These are phyloP conservation scores for Vickermania ingenoplastis DNA, from an alignment of 208 protist genomes.

Conservation along the genomic window DNA sequence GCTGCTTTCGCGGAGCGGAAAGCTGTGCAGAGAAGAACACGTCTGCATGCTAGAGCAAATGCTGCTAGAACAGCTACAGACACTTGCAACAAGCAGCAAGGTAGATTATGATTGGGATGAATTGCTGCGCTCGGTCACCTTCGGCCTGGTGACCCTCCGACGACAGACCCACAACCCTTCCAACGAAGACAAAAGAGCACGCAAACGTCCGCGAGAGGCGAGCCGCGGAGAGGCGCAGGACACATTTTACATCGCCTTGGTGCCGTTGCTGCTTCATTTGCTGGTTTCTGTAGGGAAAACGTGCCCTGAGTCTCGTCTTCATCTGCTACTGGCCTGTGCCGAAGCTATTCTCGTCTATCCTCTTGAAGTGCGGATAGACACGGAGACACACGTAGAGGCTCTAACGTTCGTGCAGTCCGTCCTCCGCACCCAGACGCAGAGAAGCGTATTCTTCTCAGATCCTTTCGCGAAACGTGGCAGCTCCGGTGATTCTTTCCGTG, in stretches of 20 bases:
- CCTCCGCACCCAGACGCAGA: background rate
- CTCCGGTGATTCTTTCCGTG: conserved; percentile 10
- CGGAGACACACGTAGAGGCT: background rate
- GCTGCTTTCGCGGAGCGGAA: conserved; percentile 23
- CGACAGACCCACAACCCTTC: conserved; percentile 12
- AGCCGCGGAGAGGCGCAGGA: no score
- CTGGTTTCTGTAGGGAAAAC: conserved; percentile 6
- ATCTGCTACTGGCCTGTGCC: conserved; percentile 17
- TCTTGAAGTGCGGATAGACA: background rate
- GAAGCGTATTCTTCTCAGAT: conserved; percentile 2
- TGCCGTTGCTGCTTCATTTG: background rate
- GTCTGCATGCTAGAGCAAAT: conserved; percentile 15
- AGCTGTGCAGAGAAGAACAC: conserved; percentile 9
- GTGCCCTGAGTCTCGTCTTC: conserved; percentile 10
- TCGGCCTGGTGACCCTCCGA: conserved; percentile 46
- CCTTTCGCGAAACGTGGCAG: conserved; percentile 1
- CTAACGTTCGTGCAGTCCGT: background rate
- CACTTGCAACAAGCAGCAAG: conserved; percentile 22
- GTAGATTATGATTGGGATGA: conserved; percentile 80
- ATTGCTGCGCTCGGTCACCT: conserved; percentile 48
- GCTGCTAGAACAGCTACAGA: conserved; percentile 22
- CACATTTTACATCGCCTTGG: background rate
- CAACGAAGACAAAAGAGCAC: background rate
- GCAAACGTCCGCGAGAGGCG: background rate
- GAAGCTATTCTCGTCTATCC: background rate